A percentile compares a stretch with the other conserved stretches of the same genome.
These are phyloP conservation scores for Stachybotrys elegans DNA, from an alignment of 2,329 filamentous ascomycete species.

Conservation along the genomic window DNA sequence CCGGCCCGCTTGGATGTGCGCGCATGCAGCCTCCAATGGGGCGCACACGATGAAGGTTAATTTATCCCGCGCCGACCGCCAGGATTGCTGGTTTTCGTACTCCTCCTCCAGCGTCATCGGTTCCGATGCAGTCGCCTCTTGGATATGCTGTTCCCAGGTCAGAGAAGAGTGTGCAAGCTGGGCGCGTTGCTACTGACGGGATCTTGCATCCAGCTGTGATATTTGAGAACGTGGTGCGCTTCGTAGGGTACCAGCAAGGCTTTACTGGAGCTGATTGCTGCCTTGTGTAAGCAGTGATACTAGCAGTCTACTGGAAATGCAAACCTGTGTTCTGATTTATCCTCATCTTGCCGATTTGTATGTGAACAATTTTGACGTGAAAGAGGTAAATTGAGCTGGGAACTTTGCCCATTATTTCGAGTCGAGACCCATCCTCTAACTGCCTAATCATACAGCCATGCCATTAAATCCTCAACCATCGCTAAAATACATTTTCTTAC, in stretches of 20 bases:
- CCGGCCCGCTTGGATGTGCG: conserved; percentile 25
- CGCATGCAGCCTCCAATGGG: neutral
- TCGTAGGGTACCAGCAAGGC: conserved; percentile 82
- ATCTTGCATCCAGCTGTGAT: conserved; percentile 91
- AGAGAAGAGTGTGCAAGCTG: neutral
- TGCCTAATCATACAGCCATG: too few species aligned
- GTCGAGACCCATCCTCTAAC: too few species aligned
- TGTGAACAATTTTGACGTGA: too few species aligned
- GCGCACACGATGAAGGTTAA: conserved; percentile 84
- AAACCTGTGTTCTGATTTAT: conserved; percentile 39
- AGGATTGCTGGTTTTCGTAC: conserved; percentile 84
- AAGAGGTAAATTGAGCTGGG: too few species aligned
- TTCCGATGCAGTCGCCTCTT: conserved; percentile 81
- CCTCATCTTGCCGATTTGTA: conserved; percentile 29
- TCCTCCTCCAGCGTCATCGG: conserved; percentile 75
- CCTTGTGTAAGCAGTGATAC: neutral
- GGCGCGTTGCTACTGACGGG: conserved; percentile 38
- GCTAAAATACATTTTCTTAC: too few species aligned
- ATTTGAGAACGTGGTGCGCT: conserved; percentile 71
- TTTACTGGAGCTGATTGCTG: conserved; percentile 62
- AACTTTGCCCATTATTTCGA: too few species aligned
- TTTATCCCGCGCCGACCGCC: conserved; percentile 79
- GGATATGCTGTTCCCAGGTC: conserved; percentile 54
- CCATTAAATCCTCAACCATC: too few species aligned
- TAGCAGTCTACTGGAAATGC: conserved; percentile 1